Conservation (phyloP, 2,329 filamentous ascomycete species). For the Graphilbum sp. region DNA sequence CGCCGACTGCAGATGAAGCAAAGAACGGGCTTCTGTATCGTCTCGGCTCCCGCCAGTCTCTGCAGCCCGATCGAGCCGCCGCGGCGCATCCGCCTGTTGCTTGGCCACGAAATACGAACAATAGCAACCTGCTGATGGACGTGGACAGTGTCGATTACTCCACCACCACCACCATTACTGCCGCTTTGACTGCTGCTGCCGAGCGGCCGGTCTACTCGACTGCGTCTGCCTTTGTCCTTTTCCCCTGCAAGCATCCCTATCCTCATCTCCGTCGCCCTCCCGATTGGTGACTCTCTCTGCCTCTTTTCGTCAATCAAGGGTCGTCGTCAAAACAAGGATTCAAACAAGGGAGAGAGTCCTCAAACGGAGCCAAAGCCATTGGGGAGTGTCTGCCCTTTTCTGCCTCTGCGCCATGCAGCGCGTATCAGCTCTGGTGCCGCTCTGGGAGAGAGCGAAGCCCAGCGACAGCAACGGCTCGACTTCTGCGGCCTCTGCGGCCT, state of each 20-base stretch:
- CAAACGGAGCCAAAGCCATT: too few relatives aligned
- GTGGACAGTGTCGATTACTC: not conserved
- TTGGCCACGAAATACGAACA: not conserved
- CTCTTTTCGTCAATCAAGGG: too few relatives aligned
- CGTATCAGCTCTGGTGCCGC: conserved; percentile 27
- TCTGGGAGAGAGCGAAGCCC: conserved; percentile 16
- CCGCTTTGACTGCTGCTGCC: not conserved
- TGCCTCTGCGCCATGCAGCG: conserved; percentile 22
- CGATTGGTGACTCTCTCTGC: not conserved
- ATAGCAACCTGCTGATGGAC: not conserved
- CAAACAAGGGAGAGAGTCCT: too few relatives aligned
- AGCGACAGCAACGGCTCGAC: conserved; percentile 5
- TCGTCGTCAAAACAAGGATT: too few relatives aligned
- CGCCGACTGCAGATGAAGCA: too few relatives aligned
- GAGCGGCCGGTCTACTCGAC: too few relatives aligned
- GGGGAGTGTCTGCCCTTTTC: too few relatives aligned
- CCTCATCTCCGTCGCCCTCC: not conserved
- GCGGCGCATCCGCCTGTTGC: not conserved
- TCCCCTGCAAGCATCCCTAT: too few relatives aligned
- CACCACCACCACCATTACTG: not conserved
- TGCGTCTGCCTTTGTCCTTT: too few relatives aligned
- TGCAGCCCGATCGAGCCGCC: too few relatives aligned
- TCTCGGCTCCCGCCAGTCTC: too few relatives aligned
- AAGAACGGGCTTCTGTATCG: too few relatives aligned
- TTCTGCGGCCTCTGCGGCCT: conserved; percentile 1